Percentiles rank a stretch among this genome's conserved stretches.
These are phyloP conservation scores for Candida sp. DNA, from an alignment of 1,139 yeast species.

Conservation along the genomic window DNA sequence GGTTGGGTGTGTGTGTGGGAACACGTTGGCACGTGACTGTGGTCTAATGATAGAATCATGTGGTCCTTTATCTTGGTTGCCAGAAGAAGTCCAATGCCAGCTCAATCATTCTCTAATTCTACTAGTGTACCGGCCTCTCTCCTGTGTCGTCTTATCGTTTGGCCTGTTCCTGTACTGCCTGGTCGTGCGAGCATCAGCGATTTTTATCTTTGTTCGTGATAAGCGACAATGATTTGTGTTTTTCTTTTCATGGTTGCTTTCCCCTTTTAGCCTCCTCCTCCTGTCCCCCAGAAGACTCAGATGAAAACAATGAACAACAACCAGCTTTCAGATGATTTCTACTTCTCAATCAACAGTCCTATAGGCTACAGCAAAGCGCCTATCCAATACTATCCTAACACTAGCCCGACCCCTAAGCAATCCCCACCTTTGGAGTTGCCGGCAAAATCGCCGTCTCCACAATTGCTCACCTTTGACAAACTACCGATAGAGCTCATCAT, in stretches of 20 bases:
- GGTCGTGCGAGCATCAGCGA: not conserved
- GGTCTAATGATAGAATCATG: too few species aligned
- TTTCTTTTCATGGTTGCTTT: not conserved
- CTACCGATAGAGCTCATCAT: conserved; percentile 44
- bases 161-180: not conserved
- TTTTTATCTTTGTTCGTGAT: not conserved
- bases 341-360: conserved; percentile 20
- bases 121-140: too few species aligned
- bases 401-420: not conserved
- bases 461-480: conserved; percentile 17
- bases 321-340: not conserved
- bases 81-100: too few species aligned
- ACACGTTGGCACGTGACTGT: too few species aligned
- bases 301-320: not conserved
- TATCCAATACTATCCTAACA: conserved; percentile 7
- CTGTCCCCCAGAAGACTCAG: not conserved
- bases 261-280: not conserved
- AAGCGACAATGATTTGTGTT: not conserved
- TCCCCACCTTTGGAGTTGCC: not conserved
- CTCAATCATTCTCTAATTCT: too few species aligned
- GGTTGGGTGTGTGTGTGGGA: too few species aligned
- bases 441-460: conserved; percentile 1
- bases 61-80: too few species aligned
- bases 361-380: conserved; percentile 33
- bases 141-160: too few species aligned